A percentile compares a stretch with the other conserved stretches of the same genome.
Evolutionary conservation across 2,329 filamentous ascomycete genomes (phyloP).

Genomic region (Plenodomus lindquistii): DNA sequence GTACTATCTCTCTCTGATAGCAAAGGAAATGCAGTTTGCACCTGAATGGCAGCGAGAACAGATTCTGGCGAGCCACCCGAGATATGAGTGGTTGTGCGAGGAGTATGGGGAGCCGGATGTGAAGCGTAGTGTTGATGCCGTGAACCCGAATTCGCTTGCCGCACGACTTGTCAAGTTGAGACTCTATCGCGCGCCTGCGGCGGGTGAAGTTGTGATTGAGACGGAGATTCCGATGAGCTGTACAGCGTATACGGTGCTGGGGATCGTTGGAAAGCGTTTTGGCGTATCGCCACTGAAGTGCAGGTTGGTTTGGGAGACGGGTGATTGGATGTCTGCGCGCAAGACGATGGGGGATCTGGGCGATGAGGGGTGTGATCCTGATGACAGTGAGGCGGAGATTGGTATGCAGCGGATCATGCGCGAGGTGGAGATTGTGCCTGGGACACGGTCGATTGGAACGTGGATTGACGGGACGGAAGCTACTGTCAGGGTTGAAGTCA

Average conservation of each 20-base stretch:
- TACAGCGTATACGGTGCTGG: constrained; percentile 81
- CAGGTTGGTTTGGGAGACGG: constrained; percentile 82
- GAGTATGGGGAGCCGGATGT: constrained; percentile 74
- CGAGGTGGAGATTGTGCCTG: constrained; percentile 78
- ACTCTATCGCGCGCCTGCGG: constrained; percentile 54
- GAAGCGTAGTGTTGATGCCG: constrained; percentile 47
- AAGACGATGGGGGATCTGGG: constrained; percentile 61
- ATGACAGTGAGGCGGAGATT: constrained; percentile 52
- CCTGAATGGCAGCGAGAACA: constrained; percentile 56
- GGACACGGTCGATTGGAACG: constrained; percentile 80
- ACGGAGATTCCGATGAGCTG: constrained; percentile 71
- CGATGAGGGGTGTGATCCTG: constrained; percentile 52
- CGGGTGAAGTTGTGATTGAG: constrained; percentile 18
- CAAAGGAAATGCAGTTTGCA: constrained; percentile 69
- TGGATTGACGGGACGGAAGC: constrained; percentile 76
- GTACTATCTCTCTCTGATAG: constrained; percentile 88
- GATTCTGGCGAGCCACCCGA: constrained; percentile 67
- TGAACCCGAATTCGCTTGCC: constrained; percentile 81
- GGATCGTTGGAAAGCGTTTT: constrained; percentile 74
- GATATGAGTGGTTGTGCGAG: constrained; percentile 74
- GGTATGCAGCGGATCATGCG: constrained; percentile 75
- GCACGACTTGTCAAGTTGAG: constrained; percentile 69
- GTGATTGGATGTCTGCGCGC: constrained; percentile 80
- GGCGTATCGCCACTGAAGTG: constrained; percentile 65
- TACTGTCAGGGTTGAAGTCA: constrained; percentile 69